Conservation (phyloP, 371 early-diverging fungal genomes). For the Lichtheimia corymbifera region DNA sequence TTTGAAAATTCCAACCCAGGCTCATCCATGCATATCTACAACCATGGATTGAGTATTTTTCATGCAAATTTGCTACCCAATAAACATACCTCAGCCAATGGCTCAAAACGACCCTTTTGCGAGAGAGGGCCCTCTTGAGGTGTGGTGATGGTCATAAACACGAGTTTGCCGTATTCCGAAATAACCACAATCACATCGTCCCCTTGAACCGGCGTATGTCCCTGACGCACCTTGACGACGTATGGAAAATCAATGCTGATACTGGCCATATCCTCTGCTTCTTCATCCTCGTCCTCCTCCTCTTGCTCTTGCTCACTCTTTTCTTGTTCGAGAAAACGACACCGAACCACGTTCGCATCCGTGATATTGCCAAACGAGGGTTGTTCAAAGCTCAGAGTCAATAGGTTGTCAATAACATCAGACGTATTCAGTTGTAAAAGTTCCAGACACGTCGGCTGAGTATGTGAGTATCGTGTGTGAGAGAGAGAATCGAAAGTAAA, state of each 20-base stretch:
- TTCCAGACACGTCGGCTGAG: constrained; percentile 29
- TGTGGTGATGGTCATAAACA: constrained; percentile 27
- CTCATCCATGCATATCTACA: constrained; percentile 28
- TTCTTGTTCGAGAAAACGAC: constrained; percentile 17
- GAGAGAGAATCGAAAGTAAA: not conserved
- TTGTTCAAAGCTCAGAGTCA: constrained; percentile 28
- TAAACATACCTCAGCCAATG: constrained; percentile 26
- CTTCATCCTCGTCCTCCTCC: not conserved
- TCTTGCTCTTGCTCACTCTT: not conserved
- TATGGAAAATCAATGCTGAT: constrained; percentile 9
- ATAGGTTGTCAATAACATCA: constrained; percentile 9
- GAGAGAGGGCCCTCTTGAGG: constrained; percentile 1
- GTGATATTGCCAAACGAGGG: constrained; percentile 32
- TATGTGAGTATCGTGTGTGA: not conserved
- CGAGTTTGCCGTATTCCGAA: constrained; percentile 45
- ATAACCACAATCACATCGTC: constrained; percentile 34
- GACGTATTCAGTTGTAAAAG: constrained; percentile 12
- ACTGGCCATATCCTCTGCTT: constrained; percentile 1
- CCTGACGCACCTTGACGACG: constrained; percentile 14
- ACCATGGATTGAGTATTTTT: not conserved
- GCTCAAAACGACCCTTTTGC: constrained; percentile 31
- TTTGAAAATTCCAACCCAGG: constrained; percentile 43
- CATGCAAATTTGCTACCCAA: not conserved
- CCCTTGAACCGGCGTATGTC: constrained; percentile 29
- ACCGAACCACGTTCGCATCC: constrained; percentile 25